Evolutionary conservation across 2,329 filamentous ascomycete genomes (phyloP).

Genomic region (Hymenoscyphus repandus): DNA sequence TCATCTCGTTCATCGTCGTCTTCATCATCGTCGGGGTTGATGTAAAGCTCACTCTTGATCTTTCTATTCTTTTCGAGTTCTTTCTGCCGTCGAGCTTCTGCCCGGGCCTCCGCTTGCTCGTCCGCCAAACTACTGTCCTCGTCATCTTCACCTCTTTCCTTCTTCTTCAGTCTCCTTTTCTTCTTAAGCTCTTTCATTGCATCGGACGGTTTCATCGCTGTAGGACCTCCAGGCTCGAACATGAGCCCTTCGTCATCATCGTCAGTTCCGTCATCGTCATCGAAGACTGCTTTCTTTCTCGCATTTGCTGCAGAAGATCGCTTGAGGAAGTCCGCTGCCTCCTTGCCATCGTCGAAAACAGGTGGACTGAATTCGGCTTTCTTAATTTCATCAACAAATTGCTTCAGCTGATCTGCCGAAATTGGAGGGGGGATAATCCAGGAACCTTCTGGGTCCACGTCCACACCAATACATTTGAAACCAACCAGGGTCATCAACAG

Average conservation of each 20-base stretch:
- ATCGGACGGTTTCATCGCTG: conserved; percentile 47
- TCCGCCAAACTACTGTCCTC: conserved; percentile 47
- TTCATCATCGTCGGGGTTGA: conserved; percentile 83
- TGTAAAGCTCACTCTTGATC: conserved; percentile 79
- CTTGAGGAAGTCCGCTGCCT: conserved; percentile 72
- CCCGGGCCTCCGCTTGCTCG: conserved; percentile 54
- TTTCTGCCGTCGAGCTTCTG: conserved; percentile 57
- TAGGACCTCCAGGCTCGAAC: conserved; percentile 67
- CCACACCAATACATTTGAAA: conserved; percentile 51
- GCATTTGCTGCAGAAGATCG: conserved; percentile 52
- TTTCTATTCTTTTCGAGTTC: conserved; percentile 72
- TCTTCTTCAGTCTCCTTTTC: conserved; percentile 43
- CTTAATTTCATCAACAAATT: conserved; percentile 67
- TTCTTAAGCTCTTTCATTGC: conserved; percentile 53
- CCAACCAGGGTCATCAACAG: conserved; percentile 76
- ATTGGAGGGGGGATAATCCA: conserved; percentile 73
- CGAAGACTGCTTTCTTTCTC: conserved; percentile 57
- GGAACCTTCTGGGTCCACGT: conserved; percentile 66
- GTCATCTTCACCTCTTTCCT: conserved; percentile 35
- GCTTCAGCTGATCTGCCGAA: conserved; percentile 59
- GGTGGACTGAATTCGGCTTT: conserved; percentile 75
- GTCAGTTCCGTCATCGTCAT: conserved; percentile 59
- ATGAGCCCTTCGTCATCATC: conserved; percentile 45
- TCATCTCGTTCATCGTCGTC: conserved; percentile 69
- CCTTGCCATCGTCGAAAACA: conserved; percentile 63